Evolutionary conservation across 352 stramenopile genomes (phyloP), one percentile per base, ranked within the genome.

Genomic region (Aphanomyces invadans): DNA sequence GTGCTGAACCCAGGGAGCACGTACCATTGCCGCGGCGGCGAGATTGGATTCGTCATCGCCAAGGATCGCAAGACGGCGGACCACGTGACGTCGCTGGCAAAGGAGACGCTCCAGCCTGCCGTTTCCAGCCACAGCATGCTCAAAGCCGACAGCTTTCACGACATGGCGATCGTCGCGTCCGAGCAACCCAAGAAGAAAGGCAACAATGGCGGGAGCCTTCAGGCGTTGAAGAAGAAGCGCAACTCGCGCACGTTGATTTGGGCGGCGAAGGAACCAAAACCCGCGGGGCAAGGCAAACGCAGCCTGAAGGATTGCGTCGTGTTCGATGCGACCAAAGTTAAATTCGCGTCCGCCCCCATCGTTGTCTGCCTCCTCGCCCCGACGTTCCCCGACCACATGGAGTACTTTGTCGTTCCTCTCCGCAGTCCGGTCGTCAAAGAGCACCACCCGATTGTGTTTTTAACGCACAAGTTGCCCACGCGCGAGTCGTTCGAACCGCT

Each of bases 1-100:
- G 48, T 92, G 25, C 64, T 94, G n/a, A 94, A 94, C 33, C 85
- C 85, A 0, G 80, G 83, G 0, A 78, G 87, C 53, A 79, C 85
- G 12, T 94, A 92, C 67, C 79, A 70, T 0, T 94, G 85, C 49
- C 65, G 76, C 0, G 85, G 85, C 44, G 72, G 76, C 1, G 85
- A 94, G 49, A 80, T 74, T 1, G 83, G 77, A 17, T 90, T 92
- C 63, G 83, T 91, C 36, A 82, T 94, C 53, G 83, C 85, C 23
- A 76, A 81, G 49, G 86, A 87, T 44, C 73, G 79, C 0, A 77
- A 77, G 2, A 71, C 79, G 45, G 79, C 79, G 15, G 75, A 86
- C 25, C 68, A 75, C 23, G 73, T 87, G 10, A 81, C 67, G 3
- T 23, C 29, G 17, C 73, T 85, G 65, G 19, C 36, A 5, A 63